Base-by-base conservation (phyloP, 441 rosid genomes). In the Euphorbia corollata region DNA sequence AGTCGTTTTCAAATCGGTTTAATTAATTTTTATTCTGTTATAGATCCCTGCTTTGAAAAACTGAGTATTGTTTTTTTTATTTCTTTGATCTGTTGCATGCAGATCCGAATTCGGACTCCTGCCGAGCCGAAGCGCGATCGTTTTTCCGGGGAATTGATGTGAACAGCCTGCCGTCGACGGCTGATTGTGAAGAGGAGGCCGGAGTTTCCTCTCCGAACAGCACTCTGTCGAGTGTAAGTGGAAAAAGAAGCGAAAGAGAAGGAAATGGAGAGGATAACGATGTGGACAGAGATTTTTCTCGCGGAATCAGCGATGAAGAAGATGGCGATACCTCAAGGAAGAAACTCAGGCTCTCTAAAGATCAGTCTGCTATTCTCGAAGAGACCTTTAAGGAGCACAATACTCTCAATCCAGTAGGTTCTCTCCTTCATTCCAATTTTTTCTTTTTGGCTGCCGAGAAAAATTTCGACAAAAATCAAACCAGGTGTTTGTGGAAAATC, bases 161-260 rank as follows among this genome's bases (percentile, higher is more conserved):
- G 80, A 94, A 94, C 79, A 73, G 86, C 69, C 67, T 86, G 54
- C 91, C 96, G 45, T 72, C 86, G 0, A 78, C 81, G 19, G 85
- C 60, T 16, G 89, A 87, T 59, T 85, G 85, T 50, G 96, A 89
- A 32, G 97, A 94, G 61, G 93, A 89, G 34, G 94, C 82, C 4
- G 98, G 88, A 8, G 91, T 83, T 20, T 89, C 97, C 13, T 94
- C 98, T 0, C 97, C 96, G 0, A 91, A 91, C 80, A 92, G 98
- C 69, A 88, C 96, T 61, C 73, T 87, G 61, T 92, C 98, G 9
- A 85, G 91, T 74, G 71, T 87, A 0, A 89, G 90, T n/a, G 97
- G 99, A 2, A 93, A 91, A 75, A 83, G 96, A 69, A 85, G 87
- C 69, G 97, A 87, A 71, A 81, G 97, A 60, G 99, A 91, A 68